Percentiles rank a stretch among this genome's conserved stretches.
Conservation (phyloP, 2,329 filamentous ascomycete genomes). For the Aspergillus sp. region DNA sequence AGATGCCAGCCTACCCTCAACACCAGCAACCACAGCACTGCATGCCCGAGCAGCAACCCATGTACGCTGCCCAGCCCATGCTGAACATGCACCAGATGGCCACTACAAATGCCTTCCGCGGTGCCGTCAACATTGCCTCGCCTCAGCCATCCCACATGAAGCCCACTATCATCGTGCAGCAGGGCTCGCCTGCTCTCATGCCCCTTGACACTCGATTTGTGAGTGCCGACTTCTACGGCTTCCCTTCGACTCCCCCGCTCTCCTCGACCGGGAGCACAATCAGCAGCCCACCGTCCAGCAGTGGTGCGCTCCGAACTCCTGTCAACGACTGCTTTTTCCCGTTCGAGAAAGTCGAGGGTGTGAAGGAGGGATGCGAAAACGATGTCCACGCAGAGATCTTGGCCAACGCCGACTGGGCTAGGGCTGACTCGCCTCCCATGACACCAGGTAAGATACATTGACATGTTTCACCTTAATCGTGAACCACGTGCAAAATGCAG, state of each 20-base stretch:
- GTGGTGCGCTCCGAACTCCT: slow-evolving; percentile 75
- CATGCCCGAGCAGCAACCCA: slow-evolving; percentile 26
- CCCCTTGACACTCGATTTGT: slow-evolving; percentile 72
- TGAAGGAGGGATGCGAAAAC: slow-evolving; percentile 67
- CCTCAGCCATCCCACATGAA: slow-evolving; percentile 71
- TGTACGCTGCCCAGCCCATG: slow-evolving; percentile 36
- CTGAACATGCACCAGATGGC: slow-evolving; percentile 43
- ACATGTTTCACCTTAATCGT: too few species aligned
- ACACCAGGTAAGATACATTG: slow-evolving; percentile 70
- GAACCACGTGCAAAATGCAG: slow-evolving; percentile 5
- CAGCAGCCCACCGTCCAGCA: slow-evolving; percentile 75
- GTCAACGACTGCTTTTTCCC: slow-evolving; percentile 74
- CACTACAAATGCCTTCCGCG: slow-evolving; percentile 38
- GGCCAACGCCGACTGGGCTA: slow-evolving; percentile 69
- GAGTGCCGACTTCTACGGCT: slow-evolving; percentile 61
- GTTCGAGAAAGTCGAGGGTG: slow-evolving; percentile 60
- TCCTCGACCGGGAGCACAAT: slow-evolving; percentile 80
- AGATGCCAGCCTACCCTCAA: slow-evolving; percentile 27
- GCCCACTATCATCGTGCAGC: slow-evolving; percentile 64
- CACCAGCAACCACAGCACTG: slow-evolving; percentile 18
- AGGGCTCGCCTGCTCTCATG: slow-evolving; percentile 49
- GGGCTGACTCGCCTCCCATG: slow-evolving; percentile 75
- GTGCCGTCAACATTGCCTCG: slow-evolving; percentile 55
- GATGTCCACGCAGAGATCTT: slow-evolving; percentile 69
- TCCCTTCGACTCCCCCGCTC: slow-evolving; percentile 80